phyloP scores from a whole-genome alignment of 345 rosid species.

The Lepidium africanum region DNA sequence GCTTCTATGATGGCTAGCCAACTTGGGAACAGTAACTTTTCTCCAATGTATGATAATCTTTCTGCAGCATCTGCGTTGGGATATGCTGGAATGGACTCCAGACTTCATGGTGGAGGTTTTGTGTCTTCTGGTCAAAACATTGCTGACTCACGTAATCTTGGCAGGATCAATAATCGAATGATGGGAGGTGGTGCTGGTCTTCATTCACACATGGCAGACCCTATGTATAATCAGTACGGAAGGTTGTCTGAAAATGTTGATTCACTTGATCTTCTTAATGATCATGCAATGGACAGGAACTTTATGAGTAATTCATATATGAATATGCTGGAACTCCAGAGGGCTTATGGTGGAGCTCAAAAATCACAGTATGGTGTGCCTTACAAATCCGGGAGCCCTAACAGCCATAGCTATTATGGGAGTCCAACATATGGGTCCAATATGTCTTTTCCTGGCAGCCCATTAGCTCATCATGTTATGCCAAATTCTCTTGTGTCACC shows the following conservation, averaged over 20 bases:
- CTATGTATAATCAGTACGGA: conserved; percentile 56
- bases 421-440: conserved; percentile 47
- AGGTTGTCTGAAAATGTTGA: conserved; percentile 48
- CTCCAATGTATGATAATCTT: conserved; percentile 66
- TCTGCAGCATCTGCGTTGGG: conserved; percentile 54
- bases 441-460: conserved; percentile 67
- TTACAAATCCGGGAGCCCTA: conserved; percentile 48
- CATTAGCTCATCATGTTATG: conserved; percentile 47
- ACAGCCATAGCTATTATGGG: conserved; percentile 51
- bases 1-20: conserved; percentile 62
- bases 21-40: conserved; percentile 45
- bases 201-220: conserved; percentile 50
- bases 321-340: conserved; percentile 56
- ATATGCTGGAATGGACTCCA: conserved; percentile 54
- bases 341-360: conserved; percentile 61
- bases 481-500: conserved; percentile 47
- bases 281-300: conserved; percentile 42
- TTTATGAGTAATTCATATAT: conserved; percentile 46
- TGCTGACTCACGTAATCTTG: conserved; percentile 38
- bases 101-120: conserved; percentile 52
- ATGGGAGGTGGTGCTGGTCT: conserved; percentile 38
- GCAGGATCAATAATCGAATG: conserved; percentile 42
- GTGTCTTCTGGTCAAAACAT: conserved; percentile 41
- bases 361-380: conserved; percentile 52
- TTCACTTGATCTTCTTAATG: conserved; percentile 44